Conservation (phyloP, 768 basidiomycete genomes). For the Pisolithus albus region DNA sequence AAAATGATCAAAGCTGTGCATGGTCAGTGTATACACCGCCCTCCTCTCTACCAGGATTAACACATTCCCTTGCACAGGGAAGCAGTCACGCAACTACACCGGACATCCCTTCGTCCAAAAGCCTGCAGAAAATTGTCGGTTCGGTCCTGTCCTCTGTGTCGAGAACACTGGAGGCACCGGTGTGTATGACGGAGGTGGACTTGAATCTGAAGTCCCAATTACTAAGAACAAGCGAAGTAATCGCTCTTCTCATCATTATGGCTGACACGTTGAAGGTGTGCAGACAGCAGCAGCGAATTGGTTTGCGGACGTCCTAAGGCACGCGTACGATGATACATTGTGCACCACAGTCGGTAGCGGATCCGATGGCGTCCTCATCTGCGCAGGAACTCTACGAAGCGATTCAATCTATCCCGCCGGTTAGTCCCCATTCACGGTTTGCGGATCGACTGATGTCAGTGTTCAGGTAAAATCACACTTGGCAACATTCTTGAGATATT, state of each 20-base stretch:
- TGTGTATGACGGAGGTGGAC: conserved; percentile 60
- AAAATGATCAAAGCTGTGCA: conserved; percentile 56
- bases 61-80: conserved; percentile 39
- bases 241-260: background rate
- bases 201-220: conserved; percentile 71
- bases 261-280: background rate
- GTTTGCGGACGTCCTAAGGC: conserved; percentile 79
- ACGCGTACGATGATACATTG: conserved; percentile 72
- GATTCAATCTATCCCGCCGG: conserved; percentile 83
- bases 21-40: conserved; percentile 34
- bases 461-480: conserved; percentile 63
- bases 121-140: conserved; percentile 52
- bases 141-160: conserved; percentile 63
- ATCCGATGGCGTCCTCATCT: conserved; percentile 76
- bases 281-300: conserved; percentile 72
- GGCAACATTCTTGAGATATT: conserved; percentile 86
- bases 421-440: conserved; percentile 18
- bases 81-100: conserved; percentile 58
- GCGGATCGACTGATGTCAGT: background rate
- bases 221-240: conserved; percentile 68
- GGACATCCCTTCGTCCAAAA: conserved; percentile 46
- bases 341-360: conserved; percentile 52
- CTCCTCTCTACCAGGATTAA: background rate
- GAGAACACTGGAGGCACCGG: conserved; percentile 61
- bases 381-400: conserved; percentile 79